Evolutionary conservation across 768 basidiomycete species (phyloP), one percentile per base, ranked within the genome.

Genomic region (Leccinum boreale): DNA sequence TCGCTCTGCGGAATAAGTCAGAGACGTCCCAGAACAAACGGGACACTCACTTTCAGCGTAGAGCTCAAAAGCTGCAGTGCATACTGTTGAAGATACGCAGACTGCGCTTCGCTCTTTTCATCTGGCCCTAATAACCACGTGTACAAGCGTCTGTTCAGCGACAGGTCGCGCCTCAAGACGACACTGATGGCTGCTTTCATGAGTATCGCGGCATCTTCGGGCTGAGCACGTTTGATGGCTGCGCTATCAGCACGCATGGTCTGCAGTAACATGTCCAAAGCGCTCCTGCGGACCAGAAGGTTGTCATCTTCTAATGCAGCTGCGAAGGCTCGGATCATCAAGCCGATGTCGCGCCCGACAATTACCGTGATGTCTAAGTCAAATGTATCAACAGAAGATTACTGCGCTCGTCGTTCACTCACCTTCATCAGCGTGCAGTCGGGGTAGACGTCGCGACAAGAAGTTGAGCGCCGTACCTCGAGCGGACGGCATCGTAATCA

Each of bases 251-350:
- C 71, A 24, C 82, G 83, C 67, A 95, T 77, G 1, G 87, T 85
- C 62, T 90, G 87, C 10, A 89, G 73, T 3, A 98, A 78, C 45
- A 97, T 81, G 69, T 99, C 96, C 50, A 99, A 78, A 1, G 86
- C 89, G 15, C 86, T 85, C 57, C 97, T 76, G 60, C 94, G 85
- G 19, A 98, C 97, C 23, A 99, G 82, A 17, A 95, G 78, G 64
- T 96, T 94, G 62, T 93, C 89, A 64, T 98, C 97, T 70, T 94
- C 92, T n/a, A 99, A 77, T 0, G 90, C 90, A 7, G 93, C 85
- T 3, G 94, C 81, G 59, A 98, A 92, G 0, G 92, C 96, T 48
- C 97, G 84, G 55, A 98, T 89, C 89, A 98, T 92, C 51, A 98
- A 78, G 2, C 96, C 97, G 50, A 93, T 84, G 24, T 24, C 24